Conservation (phyloP, 164 flowering plant species). For the Vitis cinerea region DNA sequence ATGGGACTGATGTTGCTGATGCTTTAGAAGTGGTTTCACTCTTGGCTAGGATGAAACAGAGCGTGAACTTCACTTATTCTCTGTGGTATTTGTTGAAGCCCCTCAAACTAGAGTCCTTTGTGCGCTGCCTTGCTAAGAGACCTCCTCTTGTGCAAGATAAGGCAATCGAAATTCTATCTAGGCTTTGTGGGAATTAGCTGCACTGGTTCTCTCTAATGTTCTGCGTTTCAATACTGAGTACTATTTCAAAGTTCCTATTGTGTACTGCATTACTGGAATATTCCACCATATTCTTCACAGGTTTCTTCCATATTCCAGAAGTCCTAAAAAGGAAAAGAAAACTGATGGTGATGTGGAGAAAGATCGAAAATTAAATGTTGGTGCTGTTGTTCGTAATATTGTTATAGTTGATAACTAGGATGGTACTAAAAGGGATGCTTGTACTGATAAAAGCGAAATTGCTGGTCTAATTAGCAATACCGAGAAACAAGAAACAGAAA, state of each 20-base stretch:
- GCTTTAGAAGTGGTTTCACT: constrained; percentile 67
- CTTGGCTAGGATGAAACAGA: constrained; percentile 63
- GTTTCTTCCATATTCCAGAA: too few relatives aligned
- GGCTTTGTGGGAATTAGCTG: constrained; percentile 86
- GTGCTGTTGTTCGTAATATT: too few relatives aligned
- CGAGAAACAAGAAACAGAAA: too few relatives aligned
- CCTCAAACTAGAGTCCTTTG: constrained; percentile 66
- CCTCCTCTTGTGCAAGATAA: constrained; percentile 69
- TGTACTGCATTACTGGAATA: neutral
- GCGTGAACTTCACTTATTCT: constrained; percentile 41
- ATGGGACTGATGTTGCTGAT: constrained; percentile 53
- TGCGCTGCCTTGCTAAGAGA: constrained; percentile 67
- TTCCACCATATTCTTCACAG: too few relatives aligned
- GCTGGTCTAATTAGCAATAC: too few relatives aligned
- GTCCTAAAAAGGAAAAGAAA: too few relatives aligned
- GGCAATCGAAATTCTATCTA: constrained; percentile 73
- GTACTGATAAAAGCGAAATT: too few relatives aligned
- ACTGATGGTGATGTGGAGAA: too few relatives aligned
- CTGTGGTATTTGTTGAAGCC: constrained; percentile 67
- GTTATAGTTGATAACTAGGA: too few relatives aligned
- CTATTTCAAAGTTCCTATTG: constrained; percentile 66
- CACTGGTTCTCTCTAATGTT: constrained; percentile 71
- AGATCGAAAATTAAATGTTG: too few relatives aligned
- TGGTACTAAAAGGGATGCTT: too few relatives aligned
- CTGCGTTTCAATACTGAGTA: constrained; percentile 52